These are phyloP conservation scores for Boletus tomentosulus DNA, from an alignment of 768 basidiomycete genomes.

Conservation along the genomic window DNA sequence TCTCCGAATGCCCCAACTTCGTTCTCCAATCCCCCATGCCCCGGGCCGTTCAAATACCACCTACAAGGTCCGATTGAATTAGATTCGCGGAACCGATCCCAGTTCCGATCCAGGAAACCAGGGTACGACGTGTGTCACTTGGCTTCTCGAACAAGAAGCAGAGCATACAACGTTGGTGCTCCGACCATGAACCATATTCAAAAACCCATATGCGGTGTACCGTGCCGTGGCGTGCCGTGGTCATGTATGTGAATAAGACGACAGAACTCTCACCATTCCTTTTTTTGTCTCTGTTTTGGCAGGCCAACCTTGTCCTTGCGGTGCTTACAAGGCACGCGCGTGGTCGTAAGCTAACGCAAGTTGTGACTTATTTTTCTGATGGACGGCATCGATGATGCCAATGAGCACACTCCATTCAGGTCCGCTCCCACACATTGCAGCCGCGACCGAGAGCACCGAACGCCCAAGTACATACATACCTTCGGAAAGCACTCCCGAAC, in stretches of 20 bases:
- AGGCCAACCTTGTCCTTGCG: slow-evolving; percentile 29
- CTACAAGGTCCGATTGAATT: background rate
- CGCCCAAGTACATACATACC: background rate
- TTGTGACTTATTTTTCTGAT: slow-evolving; percentile 10
- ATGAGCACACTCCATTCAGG: background rate
- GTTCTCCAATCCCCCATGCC: background rate
- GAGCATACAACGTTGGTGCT: background rate
- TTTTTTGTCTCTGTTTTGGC: background rate
- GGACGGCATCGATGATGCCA: slow-evolving; percentile 4
- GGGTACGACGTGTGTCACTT: background rate
- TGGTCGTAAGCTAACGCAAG: background rate
- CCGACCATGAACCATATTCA: background rate
- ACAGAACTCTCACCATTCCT: slow-evolving; percentile 1
- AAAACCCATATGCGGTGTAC: no score
- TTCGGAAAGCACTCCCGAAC: background rate
- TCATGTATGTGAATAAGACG: background rate
- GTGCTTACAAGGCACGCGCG: slow-evolving; percentile 23
- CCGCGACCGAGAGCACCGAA: slow-evolving; percentile 6
- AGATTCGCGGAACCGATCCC: slow-evolving; percentile 1
- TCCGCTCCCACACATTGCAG: slow-evolving; percentile 18
- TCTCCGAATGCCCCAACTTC: background rate
- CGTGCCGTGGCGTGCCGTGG: background rate
- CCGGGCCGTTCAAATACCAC: background rate
- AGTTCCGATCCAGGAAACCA: background rate
- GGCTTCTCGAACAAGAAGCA: background rate